Evolutionary conservation across 1,284 basidiomycete species (phyloP).

Genomic region (Heterobasidion parviporum): DNA sequence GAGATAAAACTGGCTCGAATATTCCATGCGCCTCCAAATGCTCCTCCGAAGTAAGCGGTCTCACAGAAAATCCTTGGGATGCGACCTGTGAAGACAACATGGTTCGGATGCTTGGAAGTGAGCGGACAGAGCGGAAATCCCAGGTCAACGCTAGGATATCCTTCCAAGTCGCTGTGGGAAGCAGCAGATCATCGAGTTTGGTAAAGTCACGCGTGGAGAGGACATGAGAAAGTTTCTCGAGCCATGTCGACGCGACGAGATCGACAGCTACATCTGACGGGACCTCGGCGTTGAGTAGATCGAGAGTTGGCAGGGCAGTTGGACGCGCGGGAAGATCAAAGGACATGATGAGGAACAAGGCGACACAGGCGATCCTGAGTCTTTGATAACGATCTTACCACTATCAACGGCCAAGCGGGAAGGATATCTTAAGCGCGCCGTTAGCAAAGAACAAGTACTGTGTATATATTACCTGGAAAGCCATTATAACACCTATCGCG

Average conservation of each 20-base stretch:
- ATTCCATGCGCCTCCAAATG: slow-evolving; percentile 18
- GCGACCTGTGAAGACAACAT: slow-evolving; percentile 3
- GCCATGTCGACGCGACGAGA: neutral
- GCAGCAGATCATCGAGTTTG: neutral
- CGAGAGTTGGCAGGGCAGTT: neutral
- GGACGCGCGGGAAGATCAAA: neutral
- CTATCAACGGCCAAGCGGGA: too few relatives aligned
- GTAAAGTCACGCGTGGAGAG: neutral
- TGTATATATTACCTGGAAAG: too few relatives aligned
- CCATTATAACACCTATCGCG: too few relatives aligned
- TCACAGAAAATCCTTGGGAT: slow-evolving; percentile 27
- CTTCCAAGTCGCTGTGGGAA: slow-evolving; percentile 30
- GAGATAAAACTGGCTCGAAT: slow-evolving; percentile 25
- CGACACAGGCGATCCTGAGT: too few relatives aligned
- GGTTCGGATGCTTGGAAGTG: slow-evolving; percentile 24
- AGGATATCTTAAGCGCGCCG: too few relatives aligned
- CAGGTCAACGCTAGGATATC: slow-evolving; percentile 58
- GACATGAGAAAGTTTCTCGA: neutral
- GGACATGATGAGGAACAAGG: neutral
- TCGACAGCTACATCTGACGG: neutral
- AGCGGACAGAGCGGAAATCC: slow-evolving; percentile 57
- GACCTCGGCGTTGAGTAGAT: neutral
- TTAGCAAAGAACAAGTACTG: too few relatives aligned
- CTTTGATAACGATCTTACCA: too few relatives aligned
- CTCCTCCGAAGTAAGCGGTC: slow-evolving; percentile 3